Evolutionary conservation across 306 rosid species (phyloP), one percentile per base, ranked within the genome.

Genomic region (Vicia sativa): DNA sequence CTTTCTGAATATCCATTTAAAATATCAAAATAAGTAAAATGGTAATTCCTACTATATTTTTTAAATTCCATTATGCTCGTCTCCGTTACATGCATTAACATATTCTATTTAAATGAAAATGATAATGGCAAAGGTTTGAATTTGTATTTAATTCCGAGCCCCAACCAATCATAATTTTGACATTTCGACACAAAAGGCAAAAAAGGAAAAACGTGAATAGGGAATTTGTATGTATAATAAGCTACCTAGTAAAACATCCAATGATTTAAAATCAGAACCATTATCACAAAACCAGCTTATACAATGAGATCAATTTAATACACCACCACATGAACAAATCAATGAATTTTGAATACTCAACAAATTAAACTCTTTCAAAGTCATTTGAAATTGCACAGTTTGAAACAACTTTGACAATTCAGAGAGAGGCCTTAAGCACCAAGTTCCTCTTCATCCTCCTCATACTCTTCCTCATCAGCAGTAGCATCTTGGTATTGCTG

Each of bases 401-500:
- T 63, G 62, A 77, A 39, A 73, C 72, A 73, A 55, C 25, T 70
- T 66, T 75, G 19, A 65, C 41, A 37, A 74, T 6, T 74, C 25
- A 28, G 11, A 18, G 28, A 37, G 66, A 64, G 25, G n/a, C 50
- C 68, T 89, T 80, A 87, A 57, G 70, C 95, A 79, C 2, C 54
- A 49, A 65, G n/a, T 26, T 81, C 91, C 70, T 83, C 96, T 38
- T 83, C 87, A 35, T 84, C 91, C 6, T 65, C 91, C 39, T 77
- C 83, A 4, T 76, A 85, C 18, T 85, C 91, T 12, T 89, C 92
- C 53, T 85, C 93, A 0, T 85, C 88, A 0, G 38, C 71, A 1
- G 88, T 85, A 31, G 96, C 95, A 65, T 90, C 96, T 74, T 90
- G 96, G 76, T 90, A 90, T 75, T 90, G 96, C 80, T 90, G 96